Base-by-base conservation (phyloP, 2,329 filamentous ascomycete genomes). In the Scedosporium aurantiacum region DNA sequence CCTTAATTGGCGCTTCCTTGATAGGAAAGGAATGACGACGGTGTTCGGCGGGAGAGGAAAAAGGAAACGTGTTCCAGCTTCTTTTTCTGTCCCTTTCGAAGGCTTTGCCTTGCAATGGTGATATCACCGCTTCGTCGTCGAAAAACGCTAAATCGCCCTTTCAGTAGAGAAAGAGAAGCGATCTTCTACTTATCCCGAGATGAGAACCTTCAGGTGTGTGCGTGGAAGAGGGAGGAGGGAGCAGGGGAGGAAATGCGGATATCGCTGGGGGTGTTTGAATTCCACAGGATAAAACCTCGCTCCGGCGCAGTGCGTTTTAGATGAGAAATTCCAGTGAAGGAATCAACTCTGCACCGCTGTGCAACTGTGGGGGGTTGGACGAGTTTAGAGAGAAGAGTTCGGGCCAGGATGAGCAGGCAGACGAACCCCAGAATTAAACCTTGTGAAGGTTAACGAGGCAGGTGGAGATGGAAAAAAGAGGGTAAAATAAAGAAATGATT, bases 41-140 rank as follows among this genome's bases (percentile, higher is more conserved):
- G 47, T 50, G 41, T 21, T 58, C 21, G 41, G 23, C 47, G 47
- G 47, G 47, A 32, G 40, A 50, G 43, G 41, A 5, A 52, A 60
- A 61, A 63, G 72, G 66, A 68, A 75, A 75, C 75, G 75, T 77
- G 62, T 77, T 76, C 69, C 74, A 76, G 74, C 25, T 75, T 73
- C 72, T 70, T 70, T 69, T 65, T 61, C 60, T 18, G 41, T 50
- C 57, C 41, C 57, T 40, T 60, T 60, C 57, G 57, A 60, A 60
- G 43, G 57, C 43, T 47, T 25, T 56, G 52, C 52, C 59, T 25
- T 60, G 59, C 50, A 60, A 52, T 55, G 47, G 47, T 60, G 52
- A 10, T 40, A 43, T 60, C 59, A 55, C 52, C 59, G 59, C 43
- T 23, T 56, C 52, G 60, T 57, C 52, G 60, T 43, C 50, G 57